A percentile compares a stretch with the other conserved stretches of the same genome.
These are phyloP conservation scores for Anacardium occidentale DNA, from an alignment of 345 rosid species.

Conservation along the genomic window DNA sequence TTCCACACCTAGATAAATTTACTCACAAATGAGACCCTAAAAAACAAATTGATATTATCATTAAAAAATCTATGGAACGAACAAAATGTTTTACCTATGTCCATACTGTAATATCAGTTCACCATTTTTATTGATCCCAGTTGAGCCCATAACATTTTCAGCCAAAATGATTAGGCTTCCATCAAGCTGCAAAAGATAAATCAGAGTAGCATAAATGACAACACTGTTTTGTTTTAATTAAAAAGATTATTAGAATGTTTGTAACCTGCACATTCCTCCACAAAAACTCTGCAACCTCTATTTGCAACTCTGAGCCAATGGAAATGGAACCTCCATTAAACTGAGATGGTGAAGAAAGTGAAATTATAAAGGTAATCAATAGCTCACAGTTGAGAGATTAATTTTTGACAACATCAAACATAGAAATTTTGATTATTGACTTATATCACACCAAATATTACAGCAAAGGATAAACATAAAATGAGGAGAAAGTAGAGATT, in stretches of 20 bases:
- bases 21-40: slow-evolving; percentile 5
- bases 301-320: slow-evolving; percentile 73
- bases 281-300: slow-evolving; percentile 83
- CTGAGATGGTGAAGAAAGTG: slow-evolving; percentile 37
- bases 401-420: not conserved
- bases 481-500: not conserved
- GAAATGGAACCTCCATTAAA: slow-evolving; percentile 76
- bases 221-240: slow-evolving; percentile 1
- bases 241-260: slow-evolving; percentile 3
- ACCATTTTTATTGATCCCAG: slow-evolving; percentile 39
- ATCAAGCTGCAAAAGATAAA: slow-evolving; percentile 52
- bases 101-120: slow-evolving; percentile 73
- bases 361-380: slow-evolving; percentile 10
- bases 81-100: slow-evolving; percentile 46
- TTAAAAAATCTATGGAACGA: slow-evolving; percentile 13
- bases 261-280: slow-evolving; percentile 89
- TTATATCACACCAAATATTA: no score
- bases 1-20: slow-evolving; percentile 66
- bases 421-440: no score
- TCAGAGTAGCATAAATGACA: slow-evolving; percentile 24
- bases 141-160: slow-evolving; percentile 76
- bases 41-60: not conserved
- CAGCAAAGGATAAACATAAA: not conserved
- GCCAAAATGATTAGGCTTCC: slow-evolving; percentile 81
- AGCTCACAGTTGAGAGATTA: not conserved